Base-by-base conservation (phyloP, 1,284 basidiomycete species). In the Irpex rosettiformis region DNA sequence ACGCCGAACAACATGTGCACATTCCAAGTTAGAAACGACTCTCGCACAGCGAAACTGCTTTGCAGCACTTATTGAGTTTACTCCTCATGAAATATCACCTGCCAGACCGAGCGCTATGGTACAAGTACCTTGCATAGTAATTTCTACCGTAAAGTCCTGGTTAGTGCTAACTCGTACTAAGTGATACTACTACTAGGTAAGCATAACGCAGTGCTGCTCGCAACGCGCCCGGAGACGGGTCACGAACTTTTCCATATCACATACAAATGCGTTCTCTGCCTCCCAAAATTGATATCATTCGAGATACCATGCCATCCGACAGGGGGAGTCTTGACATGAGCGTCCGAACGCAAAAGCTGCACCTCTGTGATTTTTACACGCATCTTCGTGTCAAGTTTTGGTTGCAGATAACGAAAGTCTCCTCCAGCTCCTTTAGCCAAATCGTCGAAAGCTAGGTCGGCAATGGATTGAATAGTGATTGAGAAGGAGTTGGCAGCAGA, bases 381-480 rank as follows among this genome's bases (percentile, higher is more conserved):
- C 43, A 13, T 28, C 18, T 33, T 24, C 8, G 42, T 21, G 43
- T 58, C 52, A 18, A 53, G 54, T 43, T 10, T 54, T 0, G 57
- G 57, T 29, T 47, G 27, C 25, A 58, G 29, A 40, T 58, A 58
- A 18, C 57, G 37, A 18, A 24, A 58, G 40, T 53, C 52, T 22
- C 57, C 25, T 16, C 43, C 52, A 5, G 57, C 52, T 7, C 57
- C 57, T 27, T 54, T 54, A 3, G 57, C 25, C 13, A 58, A 22
- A 43, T 58, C 57, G 21, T 54, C 57, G 21, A 30, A 49, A 10
- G 57, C 52, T 10, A 58, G 52, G 52, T 58, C 57, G 25, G 57
- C 57, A 29, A 58, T 54, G 11, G 33, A 25, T 29, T 54, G 52
- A 25, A 54, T 33, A n/a, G 24, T 33, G 42, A 58, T 45, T 13